Evolutionary conservation across 2,329 filamentous ascomycete species (phyloP).

Genomic region (Akanthomyces uredinophilus): DNA sequence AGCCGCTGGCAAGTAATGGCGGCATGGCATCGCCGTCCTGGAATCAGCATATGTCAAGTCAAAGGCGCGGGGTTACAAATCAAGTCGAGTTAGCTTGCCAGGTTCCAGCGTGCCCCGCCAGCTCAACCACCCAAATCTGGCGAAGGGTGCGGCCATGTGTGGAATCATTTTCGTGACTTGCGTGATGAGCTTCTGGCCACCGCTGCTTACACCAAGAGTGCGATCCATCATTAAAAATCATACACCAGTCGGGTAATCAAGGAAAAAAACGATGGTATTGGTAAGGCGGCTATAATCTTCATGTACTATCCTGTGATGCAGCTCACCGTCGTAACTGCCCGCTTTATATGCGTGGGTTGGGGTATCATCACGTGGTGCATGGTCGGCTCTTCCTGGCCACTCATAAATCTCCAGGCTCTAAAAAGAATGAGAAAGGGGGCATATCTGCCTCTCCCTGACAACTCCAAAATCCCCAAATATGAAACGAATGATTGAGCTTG

Average conservation of each 20-base stretch:
- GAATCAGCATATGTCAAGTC: neutral
- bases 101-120: neutral
- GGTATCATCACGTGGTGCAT: slow-evolving; percentile 7
- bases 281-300: neutral
- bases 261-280: neutral
- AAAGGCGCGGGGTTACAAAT: slow-evolving; percentile 8
- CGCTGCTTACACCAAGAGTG: no score
- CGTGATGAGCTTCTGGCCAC: neutral
- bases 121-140: neutral
- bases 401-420: neutral
- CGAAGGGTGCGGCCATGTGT: neutral
- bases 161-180: neutral
- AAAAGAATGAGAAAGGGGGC: neutral
- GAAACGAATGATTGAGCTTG: neutral
- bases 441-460: neutral
- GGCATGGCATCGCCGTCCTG: neutral
- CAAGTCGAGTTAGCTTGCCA: neutral
- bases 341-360: neutral
- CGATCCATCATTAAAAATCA: neutral
- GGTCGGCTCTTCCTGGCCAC: neutral
- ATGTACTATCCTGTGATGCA: slow-evolving; percentile 8
- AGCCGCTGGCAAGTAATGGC: neutral
- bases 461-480: neutral
- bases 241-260: neutral
- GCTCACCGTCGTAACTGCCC: neutral